These are phyloP conservation scores for Chenopodium album DNA, from an alignment of 148 eudicot species.

Conservation along the genomic window DNA sequence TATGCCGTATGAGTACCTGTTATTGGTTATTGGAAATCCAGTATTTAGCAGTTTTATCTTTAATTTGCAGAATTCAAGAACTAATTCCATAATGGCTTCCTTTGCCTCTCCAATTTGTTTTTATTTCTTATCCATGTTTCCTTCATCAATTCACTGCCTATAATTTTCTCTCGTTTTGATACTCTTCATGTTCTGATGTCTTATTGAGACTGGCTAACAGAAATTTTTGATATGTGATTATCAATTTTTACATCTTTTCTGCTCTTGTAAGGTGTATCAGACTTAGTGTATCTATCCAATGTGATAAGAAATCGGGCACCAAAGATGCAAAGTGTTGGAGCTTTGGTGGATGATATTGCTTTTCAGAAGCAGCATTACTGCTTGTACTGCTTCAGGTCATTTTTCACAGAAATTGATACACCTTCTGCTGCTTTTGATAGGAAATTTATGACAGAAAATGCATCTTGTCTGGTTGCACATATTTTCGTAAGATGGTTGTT, in stretches of 20 bases:
- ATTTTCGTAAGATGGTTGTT: neutral
- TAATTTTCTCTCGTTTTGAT: neutral
- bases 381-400: no score
- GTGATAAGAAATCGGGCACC: no score
- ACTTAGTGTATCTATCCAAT: neutral
- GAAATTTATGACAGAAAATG: no score
- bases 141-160: neutral
- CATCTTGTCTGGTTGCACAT: neutral
- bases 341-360: no score
- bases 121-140: neutral
- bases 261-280: neutral
- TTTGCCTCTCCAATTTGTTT: neutral
- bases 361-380: no score
- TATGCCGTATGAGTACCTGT: neutral
- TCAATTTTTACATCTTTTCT: neutral
- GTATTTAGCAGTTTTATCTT: neutral
- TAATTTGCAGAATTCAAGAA: no score
- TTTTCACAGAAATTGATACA: no score
- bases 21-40: neutral
- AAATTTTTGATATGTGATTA: neutral
- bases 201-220: neutral
- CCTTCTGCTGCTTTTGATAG: no score
- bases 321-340: no score
- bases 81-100: neutral
- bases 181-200: neutral